Evolutionary conservation across 2,329 filamentous ascomycete species (phyloP), one percentile per base, ranked within the genome.

Genomic region (Berkeleyomyces basicola): DNA sequence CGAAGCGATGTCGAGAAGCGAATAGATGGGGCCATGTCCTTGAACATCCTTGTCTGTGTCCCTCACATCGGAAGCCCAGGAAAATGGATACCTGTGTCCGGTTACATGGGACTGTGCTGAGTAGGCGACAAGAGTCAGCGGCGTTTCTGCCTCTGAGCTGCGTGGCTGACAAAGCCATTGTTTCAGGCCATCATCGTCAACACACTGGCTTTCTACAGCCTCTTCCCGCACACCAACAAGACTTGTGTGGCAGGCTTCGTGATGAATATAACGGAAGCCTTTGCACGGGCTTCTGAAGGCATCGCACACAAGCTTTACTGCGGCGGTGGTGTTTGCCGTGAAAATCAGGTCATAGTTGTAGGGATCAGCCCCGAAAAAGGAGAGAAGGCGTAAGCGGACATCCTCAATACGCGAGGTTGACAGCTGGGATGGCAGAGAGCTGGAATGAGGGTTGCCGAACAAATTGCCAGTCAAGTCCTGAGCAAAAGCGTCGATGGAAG

Each of bases 61-160:
- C 36, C 76, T 71, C 37, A 74, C 67, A 61, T 68, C 69, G 14
- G 72, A 71, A 9, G 75, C 71, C 84, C 84, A 87, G 0, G 73
- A 70, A 37, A 82, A 71, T 3, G 84, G 83, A 49, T 86, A 72
- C 64, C 84, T 77, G 23, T 81, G 76, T 6, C 85, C 85, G 51
- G 82, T 84, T 77, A 88, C 83, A 68, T 88, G 87, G 37, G 83
- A 87, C 69, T 88, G 85, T 0, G 81, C 84, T 3, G 85, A 83
- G 69, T 83, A 87, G 23, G 82, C 82, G 66, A 88, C 83, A 2
- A 81, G 69, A 10, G 55, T 49, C n/a, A 46, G 33, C 16, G 46
- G 57, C 37, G 31, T 11, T 37, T 10, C 16, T 33, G n/a, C 59
- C 1, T 75, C 74, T 7, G 67, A 65, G 55, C 61, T 68, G 43